Evolutionary conservation across 257 asterid species (phyloP), one percentile per base, ranked within the genome.

Genomic region (Solanum chmielewskii): DNA sequence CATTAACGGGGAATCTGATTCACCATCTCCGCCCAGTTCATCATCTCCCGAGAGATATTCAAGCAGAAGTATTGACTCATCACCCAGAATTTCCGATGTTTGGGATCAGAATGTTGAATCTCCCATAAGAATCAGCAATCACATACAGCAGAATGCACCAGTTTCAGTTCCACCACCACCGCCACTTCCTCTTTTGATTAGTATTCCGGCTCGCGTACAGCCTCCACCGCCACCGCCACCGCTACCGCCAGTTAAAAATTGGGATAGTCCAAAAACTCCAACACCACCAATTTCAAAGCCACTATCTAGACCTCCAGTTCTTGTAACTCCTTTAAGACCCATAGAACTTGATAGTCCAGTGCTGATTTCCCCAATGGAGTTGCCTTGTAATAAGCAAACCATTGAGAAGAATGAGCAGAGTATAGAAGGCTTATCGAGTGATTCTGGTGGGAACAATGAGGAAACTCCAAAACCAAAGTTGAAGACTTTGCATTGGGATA

Each of bases 401-500:
- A 80, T 23, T 73, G 90, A 85, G 71, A 92, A 85, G 44, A 87
- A 86, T 49, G 92, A 81, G 42, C 88, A 88, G 82, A 86, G 70
- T 42, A 75, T 83, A 14, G 90, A 44, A 73, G 88, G 84, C 27
- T 33, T 68, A 85, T 84, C 91, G 3, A 82, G 80, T 25, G 93
- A 87, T 87, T 49, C 73, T 25, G 66, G n/a, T 31, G 90, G 88
- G 69, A 87, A 52, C 78, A 89, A 86, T 68, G 98, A 93, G 80
- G 94, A 93, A 88, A 91, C 85, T 59, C 91, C 94, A 9, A 97
- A 97, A 89, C 98, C 98, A 20, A 96, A 95, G 90, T 86, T 97
- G 92, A 97, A 97, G 93, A 95, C 98, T 21, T 88, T 97, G 94
- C 99, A 97, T 62, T 96, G 99, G 99, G 99, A 96, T 89, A 97